Conservation (phyloP, 2,329 filamentous ascomycete genomes). For the Beauveria varroae region DNA sequence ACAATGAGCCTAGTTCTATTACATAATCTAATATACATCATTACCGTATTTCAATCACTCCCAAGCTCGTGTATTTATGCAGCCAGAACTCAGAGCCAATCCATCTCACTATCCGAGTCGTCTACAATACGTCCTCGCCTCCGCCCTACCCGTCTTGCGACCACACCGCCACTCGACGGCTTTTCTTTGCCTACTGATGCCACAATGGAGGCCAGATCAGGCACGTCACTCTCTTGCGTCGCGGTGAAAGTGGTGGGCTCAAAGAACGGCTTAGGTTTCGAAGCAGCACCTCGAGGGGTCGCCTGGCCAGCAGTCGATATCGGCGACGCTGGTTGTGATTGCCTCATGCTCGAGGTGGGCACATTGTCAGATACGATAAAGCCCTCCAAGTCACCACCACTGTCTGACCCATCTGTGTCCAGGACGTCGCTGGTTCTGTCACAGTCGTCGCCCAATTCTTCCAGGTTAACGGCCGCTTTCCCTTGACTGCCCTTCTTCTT, state of each 20-base stretch:
- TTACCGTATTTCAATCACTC: neutral
- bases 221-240: slow-evolving; percentile 35
- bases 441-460: slow-evolving; percentile 46
- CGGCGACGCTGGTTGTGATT: slow-evolving; percentile 23
- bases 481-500: slow-evolving; percentile 11
- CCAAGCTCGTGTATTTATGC: neutral
- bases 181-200: neutral
- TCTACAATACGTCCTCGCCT: slow-evolving; percentile 13
- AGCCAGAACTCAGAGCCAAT: neutral
- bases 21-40: slow-evolving; percentile 6
- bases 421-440: slow-evolving; percentile 40
- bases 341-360: slow-evolving; percentile 28
- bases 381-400: slow-evolving; percentile 43
- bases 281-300: slow-evolving; percentile 12
- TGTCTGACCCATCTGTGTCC: slow-evolving; percentile 40
- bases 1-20: neutral
- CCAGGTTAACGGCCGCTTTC: slow-evolving; percentile 30
- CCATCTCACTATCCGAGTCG: slow-evolving; percentile 15
- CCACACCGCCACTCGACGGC: neutral
- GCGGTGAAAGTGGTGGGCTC: slow-evolving; percentile 30
- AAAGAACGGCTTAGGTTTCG: slow-evolving; percentile 29
- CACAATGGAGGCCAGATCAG: slow-evolving; percentile 24
- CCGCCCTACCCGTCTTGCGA: neutral
- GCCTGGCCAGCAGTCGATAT: slow-evolving; percentile 15
- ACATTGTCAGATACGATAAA: slow-evolving; percentile 49